These are phyloP conservation scores for Hortiboletus campestris DNA, from an alignment of 768 basidiomycete genomes.

Conservation along the genomic window DNA sequence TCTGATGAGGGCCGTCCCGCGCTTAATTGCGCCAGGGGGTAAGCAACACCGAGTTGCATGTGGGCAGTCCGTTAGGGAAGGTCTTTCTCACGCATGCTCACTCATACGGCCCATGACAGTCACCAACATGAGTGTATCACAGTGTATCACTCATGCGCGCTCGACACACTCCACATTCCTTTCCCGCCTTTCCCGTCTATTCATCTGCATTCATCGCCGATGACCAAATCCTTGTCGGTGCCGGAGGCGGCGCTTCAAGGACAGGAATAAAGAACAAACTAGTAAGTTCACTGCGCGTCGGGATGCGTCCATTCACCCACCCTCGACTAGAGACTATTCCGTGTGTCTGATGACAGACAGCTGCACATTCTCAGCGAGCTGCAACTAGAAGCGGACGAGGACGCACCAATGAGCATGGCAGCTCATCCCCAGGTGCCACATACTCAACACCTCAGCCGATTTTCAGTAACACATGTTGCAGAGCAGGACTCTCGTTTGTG, in stretches of 20 bases:
- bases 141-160: slow-evolving; percentile 59
- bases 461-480: slow-evolving; percentile 18
- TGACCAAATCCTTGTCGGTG: slow-evolving; percentile 76
- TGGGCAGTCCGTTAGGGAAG: slow-evolving; percentile 6
- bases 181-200: slow-evolving; percentile 86
- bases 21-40: neutral
- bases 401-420: slow-evolving; percentile 96
- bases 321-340: slow-evolving; percentile 60
- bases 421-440: slow-evolving; percentile 54
- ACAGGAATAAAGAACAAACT: slow-evolving; percentile 95
- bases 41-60: neutral
- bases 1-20: neutral
- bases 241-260: slow-evolving; percentile 83
- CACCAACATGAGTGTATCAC: no score
- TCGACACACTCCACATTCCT: slow-evolving; percentile 71
- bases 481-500: slow-evolving; percentile 67
- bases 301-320: slow-evolving; percentile 5
- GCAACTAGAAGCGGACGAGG: slow-evolving; percentile 77
- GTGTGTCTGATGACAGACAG: slow-evolving; percentile 49
- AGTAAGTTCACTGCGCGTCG: slow-evolving; percentile 36
- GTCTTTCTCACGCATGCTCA: slow-evolving; percentile 18
- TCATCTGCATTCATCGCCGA: slow-evolving; percentile 76
- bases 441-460: neutral
- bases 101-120: neutral
- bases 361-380: slow-evolving; percentile 64